Evolutionary conservation across 164 flowering plant genomes (phyloP).

Genomic region (Chloranthus sessilifolius): DNA sequence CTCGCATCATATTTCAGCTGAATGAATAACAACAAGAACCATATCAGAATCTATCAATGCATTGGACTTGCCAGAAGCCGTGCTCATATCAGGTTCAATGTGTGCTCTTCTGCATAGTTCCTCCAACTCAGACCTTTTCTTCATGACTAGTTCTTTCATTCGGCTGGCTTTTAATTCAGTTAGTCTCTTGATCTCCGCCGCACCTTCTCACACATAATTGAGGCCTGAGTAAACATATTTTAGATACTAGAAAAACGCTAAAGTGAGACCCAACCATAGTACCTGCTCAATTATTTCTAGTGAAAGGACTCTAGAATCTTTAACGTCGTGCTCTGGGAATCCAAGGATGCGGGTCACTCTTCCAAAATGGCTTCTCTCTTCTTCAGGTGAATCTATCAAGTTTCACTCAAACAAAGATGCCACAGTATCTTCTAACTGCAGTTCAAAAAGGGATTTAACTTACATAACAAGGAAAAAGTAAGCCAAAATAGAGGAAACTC

Average conservation of each 20-base stretch:
- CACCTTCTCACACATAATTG: conserved; percentile 39
- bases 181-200: conserved; percentile 75
- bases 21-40: not conserved
- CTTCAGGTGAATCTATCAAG: conserved; percentile 73
- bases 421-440: conserved; percentile 66
- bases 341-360: conserved; percentile 37
- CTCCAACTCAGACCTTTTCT: conserved; percentile 79
- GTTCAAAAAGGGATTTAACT: not conserved
- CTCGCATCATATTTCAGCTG: not conserved
- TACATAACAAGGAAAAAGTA: not conserved
- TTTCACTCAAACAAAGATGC: conserved; percentile 68
- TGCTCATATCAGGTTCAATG: conserved; percentile 79
- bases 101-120: conserved; percentile 68
- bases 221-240: conserved; percentile 2
- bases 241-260: not conserved
- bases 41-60: conserved; percentile 92
- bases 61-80: conserved; percentile 71
- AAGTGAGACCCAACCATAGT: not conserved
- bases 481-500: not conserved
- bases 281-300: conserved; percentile 75
- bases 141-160: conserved; percentile 90
- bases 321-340: conserved; percentile 48
- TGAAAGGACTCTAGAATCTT: conserved; percentile 62
- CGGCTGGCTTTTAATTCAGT: conserved; percentile 78
- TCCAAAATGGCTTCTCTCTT: conserved; percentile 45